Evolutionary conservation across 208 protist genomes (phyloP), one percentile per base, ranked within the genome.

Genomic region (Blechomonas ayalai): DNA sequence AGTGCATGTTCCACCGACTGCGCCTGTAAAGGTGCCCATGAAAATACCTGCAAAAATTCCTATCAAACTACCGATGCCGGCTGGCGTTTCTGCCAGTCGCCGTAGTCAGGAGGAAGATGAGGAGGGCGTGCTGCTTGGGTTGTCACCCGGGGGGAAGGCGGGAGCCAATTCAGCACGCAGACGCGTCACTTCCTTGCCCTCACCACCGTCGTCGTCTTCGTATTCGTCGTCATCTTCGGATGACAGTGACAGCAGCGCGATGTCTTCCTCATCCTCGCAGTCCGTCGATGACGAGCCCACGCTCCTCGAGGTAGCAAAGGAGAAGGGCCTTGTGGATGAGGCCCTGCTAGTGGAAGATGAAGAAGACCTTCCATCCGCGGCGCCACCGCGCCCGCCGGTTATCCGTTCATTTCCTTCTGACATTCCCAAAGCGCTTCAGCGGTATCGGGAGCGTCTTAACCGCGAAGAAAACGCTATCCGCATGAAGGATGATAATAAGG

Each of bases 401-500:
- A 41, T 89, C 5, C 74, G 76, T 34, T 68, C 55, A 13, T 90
- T 90, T 49, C 78, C 81, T n/a, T 46, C 33, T 23, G 74, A 92
- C 44, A 57, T 90, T 13, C 74, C 73, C 12, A 67, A 70, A 39
- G 59, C 73, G n/a, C 44, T 93, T 0, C 59, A 57, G 55, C 59
- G 72, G 25, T 83, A 84, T 61, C 56, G 67, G 50, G 76, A 91
- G 48, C 67, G 74, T 13, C 65, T 90, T n/a, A 90, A 90, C 43
- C 43, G 62, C 27, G 80, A 89, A 39, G 76, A 95, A 56, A 90
- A 83, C 36, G 44, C 70, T n/a, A 77, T 90, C 3, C 59, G 62
- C 32, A 95, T 95, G 20, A 91, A 90, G 66, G 77, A 91, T 51
- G 82, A 95, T 59, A 91, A 89, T 59, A 95, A 95, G 62, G 67